These are phyloP conservation scores for Thelephora terrestris DNA, from an alignment of 1,284 basidiomycete genomes.

Conservation along the genomic window DNA sequence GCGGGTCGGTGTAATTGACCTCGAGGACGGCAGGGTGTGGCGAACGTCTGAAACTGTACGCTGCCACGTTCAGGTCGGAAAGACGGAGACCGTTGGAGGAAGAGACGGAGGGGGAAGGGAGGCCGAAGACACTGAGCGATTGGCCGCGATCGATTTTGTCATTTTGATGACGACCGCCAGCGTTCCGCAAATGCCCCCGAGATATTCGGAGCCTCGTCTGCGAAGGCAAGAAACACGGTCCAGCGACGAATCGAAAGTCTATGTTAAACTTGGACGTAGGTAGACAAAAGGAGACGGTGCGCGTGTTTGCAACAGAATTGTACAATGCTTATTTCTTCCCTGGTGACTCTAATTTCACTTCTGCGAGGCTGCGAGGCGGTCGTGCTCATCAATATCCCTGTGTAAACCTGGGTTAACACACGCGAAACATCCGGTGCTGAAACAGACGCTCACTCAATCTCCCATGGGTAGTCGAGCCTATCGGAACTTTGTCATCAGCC, in stretches of 20 bases:
- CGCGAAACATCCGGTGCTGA: conserved; percentile 1
- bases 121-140: conserved; percentile 1
- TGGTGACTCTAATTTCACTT: neutral
- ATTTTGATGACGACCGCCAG: neutral
- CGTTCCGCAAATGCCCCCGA: neutral
- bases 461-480: conserved; percentile 84
- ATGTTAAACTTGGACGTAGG: no score
- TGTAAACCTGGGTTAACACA: neutral
- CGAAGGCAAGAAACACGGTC: no score
- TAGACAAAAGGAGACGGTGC: no score
- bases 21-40: neutral
- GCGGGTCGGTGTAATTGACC: neutral
- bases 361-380: conserved; percentile 39
- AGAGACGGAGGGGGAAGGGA: neutral
- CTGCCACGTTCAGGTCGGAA: no score
- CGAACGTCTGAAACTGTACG: neutral
- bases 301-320: no score
- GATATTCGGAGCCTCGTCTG: neutral
- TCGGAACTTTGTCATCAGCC: conserved; percentile 10
- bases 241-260: no score
- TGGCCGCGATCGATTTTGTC: neutral
- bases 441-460: conserved; percentile 45
- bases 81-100: neutral
- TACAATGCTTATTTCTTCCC: no score
- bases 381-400: conserved; percentile 75